Evolutionary conservation across 2,329 filamentous ascomycete genomes (phyloP).

Genomic region (Ophiostoma australiae): DNA sequence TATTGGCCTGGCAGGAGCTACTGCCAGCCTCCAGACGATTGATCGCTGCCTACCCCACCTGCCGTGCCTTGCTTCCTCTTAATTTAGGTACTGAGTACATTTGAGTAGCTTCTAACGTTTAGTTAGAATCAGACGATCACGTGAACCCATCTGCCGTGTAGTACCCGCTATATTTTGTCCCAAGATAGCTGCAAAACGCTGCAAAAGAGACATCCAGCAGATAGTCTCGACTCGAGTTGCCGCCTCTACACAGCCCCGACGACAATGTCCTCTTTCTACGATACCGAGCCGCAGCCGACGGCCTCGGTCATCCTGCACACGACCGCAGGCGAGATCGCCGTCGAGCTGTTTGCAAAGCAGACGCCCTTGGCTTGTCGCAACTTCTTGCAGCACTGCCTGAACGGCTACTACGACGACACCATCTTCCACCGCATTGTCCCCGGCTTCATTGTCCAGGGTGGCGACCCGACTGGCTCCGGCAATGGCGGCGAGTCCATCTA

Average conservation of each 20-base stretch:
- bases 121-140: neutral
- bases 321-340: conserved; percentile 77
- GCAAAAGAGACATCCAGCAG: neutral
- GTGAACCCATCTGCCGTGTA: neutral
- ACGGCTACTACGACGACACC: conserved; percentile 91
- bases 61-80: conserved; percentile 2
- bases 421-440: conserved; percentile 91
- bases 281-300: conserved; percentile 89
- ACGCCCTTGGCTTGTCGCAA: conserved; percentile 87
- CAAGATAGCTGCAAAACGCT: neutral
- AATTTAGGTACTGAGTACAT: neutral
- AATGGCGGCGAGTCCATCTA: conserved; percentile 90
- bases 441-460: conserved; percentile 89
- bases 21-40: neutral
- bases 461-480: conserved; percentile 88
- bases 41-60: conserved; percentile 14
- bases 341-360: conserved; percentile 94
- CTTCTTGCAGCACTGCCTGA: conserved; percentile 89
- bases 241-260: no score
- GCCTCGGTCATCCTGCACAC: conserved; percentile 89
- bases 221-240: no score
- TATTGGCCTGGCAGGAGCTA: neutral
- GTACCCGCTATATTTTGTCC: neutral
- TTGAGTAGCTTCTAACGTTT: no score
- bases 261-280: conserved; percentile 85